Percentiles rank a stretch among this genome's conserved stretches.
These are phyloP conservation scores for Russula sp. DNA, from an alignment of 768 basidiomycete genomes.

Conservation along the genomic window DNA sequence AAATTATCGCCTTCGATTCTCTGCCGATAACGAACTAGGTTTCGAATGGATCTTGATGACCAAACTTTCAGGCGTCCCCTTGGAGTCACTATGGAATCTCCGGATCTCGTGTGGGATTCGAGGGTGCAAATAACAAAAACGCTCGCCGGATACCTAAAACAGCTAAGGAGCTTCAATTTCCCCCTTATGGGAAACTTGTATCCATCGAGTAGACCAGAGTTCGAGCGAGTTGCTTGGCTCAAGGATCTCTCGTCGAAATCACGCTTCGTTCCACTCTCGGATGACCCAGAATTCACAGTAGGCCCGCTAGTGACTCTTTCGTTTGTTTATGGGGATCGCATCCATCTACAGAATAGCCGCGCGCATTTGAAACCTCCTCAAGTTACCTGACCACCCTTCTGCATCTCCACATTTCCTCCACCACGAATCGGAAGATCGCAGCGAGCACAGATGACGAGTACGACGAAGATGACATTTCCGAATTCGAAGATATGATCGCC, in stretches of 20 bases:
- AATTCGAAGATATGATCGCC: neutral
- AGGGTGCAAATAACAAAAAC: neutral
- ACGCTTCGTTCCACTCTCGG: too few relatives aligned
- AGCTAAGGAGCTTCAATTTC: neutral
- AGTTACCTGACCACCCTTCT: neutral
- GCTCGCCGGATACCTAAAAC: neutral
- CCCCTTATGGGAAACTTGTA: neutral
- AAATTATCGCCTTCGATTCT: too few relatives aligned
- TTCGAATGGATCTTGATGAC: too few relatives aligned
- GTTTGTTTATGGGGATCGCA: too few relatives aligned
- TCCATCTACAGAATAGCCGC: too few relatives aligned
- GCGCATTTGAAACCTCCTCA: too few relatives aligned
- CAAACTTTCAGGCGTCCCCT: slow-evolving; percentile 22
- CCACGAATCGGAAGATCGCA: neutral
- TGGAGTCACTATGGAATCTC: neutral
- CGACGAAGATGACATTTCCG: neutral
- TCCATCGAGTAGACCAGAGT: too few relatives aligned
- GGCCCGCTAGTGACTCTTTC: too few relatives aligned
- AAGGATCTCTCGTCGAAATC: too few relatives aligned
- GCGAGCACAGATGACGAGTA: neutral
- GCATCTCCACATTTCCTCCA: neutral
- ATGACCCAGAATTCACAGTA: too few relatives aligned
- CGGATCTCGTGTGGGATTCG: neutral
- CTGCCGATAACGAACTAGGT: too few relatives aligned
- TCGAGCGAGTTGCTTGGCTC: too few relatives aligned